Percentiles rank a stretch among this genome's conserved stretches.
These are phyloP conservation scores for Fibroporia radiculosa DNA, from an alignment of 768 basidiomycete genomes.

Conservation along the genomic window DNA sequence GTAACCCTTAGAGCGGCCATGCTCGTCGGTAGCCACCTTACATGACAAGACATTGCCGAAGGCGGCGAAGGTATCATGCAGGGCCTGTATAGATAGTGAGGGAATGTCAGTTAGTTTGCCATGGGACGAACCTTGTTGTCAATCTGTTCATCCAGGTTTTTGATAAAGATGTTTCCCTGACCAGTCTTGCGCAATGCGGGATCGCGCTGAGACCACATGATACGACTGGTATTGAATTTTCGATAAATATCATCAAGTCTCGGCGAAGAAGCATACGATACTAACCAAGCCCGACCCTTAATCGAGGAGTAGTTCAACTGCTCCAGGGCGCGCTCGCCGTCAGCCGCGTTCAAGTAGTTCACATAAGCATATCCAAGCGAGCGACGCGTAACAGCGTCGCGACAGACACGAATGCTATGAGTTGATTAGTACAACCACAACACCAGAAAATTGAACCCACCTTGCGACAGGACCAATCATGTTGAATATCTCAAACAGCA, in stretches of 20 bases:
- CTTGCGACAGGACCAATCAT: slow-evolving; percentile 99
- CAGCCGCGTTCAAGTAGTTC: slow-evolving; percentile 92
- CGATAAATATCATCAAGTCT: slow-evolving; percentile 1
- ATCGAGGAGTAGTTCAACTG: slow-evolving; percentile 99
- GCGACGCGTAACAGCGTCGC: slow-evolving; percentile 98
- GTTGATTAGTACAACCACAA: slow-evolving; percentile 3
- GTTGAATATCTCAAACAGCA: slow-evolving; percentile 99
- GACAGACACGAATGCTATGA: slow-evolving; percentile 93
- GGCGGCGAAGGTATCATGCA: slow-evolving; percentile 98
- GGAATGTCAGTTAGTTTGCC: neutral
- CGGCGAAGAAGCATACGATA: neutral
- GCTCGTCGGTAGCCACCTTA: slow-evolving; percentile 97
- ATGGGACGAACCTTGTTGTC: slow-evolving; percentile 78
- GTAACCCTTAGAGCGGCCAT: slow-evolving; percentile 93
- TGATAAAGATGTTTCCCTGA: slow-evolving; percentile 99
- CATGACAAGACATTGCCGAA: slow-evolving; percentile 98
- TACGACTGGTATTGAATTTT: slow-evolving; percentile 61
- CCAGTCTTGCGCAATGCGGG: slow-evolving; percentile 98
- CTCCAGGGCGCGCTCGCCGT: slow-evolving; percentile 98
- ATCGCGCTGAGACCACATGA: slow-evolving; percentile 99
- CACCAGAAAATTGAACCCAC: slow-evolving; percentile 33
- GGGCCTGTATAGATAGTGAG: slow-evolving; percentile 48
- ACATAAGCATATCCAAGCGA: slow-evolving; percentile 99
- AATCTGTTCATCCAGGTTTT: slow-evolving; percentile 94
- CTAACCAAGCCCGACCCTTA: slow-evolving; percentile 93